phyloP scores from a whole-genome alignment of 805 yeast species.

The Cyberlindnera xylosilytica region DNA sequence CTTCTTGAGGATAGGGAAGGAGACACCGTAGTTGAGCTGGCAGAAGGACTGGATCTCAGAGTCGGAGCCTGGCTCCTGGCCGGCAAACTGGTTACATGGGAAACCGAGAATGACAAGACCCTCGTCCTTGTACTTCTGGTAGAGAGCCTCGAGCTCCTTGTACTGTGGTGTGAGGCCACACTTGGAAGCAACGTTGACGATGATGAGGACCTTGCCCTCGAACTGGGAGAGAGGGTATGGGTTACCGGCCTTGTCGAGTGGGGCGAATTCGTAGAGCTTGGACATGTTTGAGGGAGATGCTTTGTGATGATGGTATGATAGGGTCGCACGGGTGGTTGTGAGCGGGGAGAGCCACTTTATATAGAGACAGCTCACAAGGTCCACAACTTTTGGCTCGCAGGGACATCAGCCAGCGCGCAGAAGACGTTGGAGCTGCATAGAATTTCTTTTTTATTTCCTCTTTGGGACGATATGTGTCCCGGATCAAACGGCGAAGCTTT shows the following conservation, averaged over 20 bases:
- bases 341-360: too few species aligned
- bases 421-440: not conserved
- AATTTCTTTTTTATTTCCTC: slow-evolving; percentile 11
- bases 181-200: slow-evolving; percentile 87
- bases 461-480: slow-evolving; percentile 3
- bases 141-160: slow-evolving; percentile 64
- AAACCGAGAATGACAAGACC: slow-evolving; percentile 76
- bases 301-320: too few species aligned
- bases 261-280: slow-evolving; percentile 62
- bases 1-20: slow-evolving; percentile 85
- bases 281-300: too few species aligned
- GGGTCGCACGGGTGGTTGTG: too few species aligned
- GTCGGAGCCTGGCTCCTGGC: slow-evolving; percentile 69
- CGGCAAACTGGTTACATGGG: slow-evolving; percentile 90
- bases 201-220: slow-evolving; percentile 75
- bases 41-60: slow-evolving; percentile 77
- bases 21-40: slow-evolving; percentile 79
- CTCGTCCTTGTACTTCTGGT: slow-evolving; percentile 60
- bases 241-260: slow-evolving; percentile 58
- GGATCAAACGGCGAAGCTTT: slow-evolving; percentile 10
- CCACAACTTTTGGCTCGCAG: too few species aligned
- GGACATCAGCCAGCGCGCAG: not conserved
- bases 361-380: too few species aligned
- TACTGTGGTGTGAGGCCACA: slow-evolving; percentile 84
- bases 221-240: slow-evolving; percentile 57